These are phyloP conservation scores for Coprinellus micaceus DNA, from an alignment of 768 basidiomycete species.

Conservation along the genomic window DNA sequence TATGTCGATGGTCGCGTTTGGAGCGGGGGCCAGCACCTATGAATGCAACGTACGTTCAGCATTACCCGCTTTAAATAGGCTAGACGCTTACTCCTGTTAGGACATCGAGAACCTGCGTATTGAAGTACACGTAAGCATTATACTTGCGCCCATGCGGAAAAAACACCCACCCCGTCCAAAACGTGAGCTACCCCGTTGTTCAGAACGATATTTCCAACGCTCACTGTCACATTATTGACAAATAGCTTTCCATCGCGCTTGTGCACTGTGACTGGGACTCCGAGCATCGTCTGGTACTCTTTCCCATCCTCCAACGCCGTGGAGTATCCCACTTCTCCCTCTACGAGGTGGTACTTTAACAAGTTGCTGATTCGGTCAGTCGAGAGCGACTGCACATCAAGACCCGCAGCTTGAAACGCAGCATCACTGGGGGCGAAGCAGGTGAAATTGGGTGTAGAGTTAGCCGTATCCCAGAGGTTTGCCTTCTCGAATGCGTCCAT, in stretches of 20 bases:
- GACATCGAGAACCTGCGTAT: too few species aligned
- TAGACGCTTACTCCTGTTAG: too few species aligned
- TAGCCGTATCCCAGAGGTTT: not conserved
- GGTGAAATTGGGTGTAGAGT: conserved; percentile 1
- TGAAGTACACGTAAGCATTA: too few species aligned
- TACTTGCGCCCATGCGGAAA: not conserved
- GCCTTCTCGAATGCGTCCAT: not conserved
- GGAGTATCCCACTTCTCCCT: conserved; percentile 4
- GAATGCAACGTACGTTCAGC: too few species aligned
- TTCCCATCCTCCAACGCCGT: conserved; percentile 1
- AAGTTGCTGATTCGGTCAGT: not conserved
- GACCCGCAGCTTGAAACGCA: not conserved
- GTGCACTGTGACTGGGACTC: not conserved
- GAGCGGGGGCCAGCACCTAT: too few species aligned
- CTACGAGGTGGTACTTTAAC: conserved; percentile 3
- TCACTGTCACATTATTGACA: conserved; percentile 3
- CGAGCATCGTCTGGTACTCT: not conserved
- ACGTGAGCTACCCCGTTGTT: conserved; percentile 7
- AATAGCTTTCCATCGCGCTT: not conserved
- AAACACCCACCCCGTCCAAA: not conserved
- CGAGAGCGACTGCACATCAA: not conserved
- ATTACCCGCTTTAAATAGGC: too few species aligned
- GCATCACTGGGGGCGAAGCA: conserved; percentile 5
- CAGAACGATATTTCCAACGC: not conserved
- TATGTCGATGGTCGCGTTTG: too few species aligned